A percentile compares a stretch with the other conserved stretches of the same genome.
Evolutionary conservation across 2,329 filamentous ascomycete genomes (phyloP).

Genomic region (Colletotrichum falcatum): DNA sequence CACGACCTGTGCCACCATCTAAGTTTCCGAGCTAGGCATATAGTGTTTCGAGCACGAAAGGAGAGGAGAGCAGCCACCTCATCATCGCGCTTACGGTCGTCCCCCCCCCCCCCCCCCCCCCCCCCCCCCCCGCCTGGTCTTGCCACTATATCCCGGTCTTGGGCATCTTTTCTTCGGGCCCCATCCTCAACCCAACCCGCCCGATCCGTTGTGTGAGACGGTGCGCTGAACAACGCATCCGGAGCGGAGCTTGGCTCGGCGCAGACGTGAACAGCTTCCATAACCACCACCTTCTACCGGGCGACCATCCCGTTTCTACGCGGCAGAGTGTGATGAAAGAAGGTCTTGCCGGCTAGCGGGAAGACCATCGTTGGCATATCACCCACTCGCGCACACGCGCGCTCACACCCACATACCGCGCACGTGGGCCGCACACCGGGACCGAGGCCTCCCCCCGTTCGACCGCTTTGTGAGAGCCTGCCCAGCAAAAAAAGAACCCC

Average conservation of each 20-base stretch:
- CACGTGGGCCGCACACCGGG: not conserved
- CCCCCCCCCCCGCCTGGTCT: not conserved
- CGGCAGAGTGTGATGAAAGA: not conserved
- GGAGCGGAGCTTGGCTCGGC: not conserved
- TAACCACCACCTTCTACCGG: not conserved
- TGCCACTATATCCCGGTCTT: not conserved
- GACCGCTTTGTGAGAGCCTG: not conserved
- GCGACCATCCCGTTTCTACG: constrained; percentile 3
- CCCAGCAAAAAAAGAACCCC: not conserved
- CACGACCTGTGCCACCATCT: constrained; percentile 7
- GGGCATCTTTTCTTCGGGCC: not conserved
- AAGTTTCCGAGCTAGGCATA: constrained; percentile 19
- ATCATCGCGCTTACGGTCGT: constrained; percentile 12
- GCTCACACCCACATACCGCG: not conserved
- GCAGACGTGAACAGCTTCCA: not conserved
- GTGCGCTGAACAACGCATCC: constrained; percentile 1
- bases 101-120: not conserved
- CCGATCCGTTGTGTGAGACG: not conserved
- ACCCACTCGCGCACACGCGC: not conserved
- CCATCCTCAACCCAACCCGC: not conserved
- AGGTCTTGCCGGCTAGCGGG: not conserved
- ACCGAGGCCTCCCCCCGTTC: not conserved
- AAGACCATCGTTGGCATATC: not conserved
- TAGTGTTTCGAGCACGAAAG: too few relatives aligned
- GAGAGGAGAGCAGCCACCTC: constrained; percentile 19